phyloP scores from a whole-genome alignment of 1,284 basidiomycete species.

The Apiotrichum mycotoxinovorans region DNA sequence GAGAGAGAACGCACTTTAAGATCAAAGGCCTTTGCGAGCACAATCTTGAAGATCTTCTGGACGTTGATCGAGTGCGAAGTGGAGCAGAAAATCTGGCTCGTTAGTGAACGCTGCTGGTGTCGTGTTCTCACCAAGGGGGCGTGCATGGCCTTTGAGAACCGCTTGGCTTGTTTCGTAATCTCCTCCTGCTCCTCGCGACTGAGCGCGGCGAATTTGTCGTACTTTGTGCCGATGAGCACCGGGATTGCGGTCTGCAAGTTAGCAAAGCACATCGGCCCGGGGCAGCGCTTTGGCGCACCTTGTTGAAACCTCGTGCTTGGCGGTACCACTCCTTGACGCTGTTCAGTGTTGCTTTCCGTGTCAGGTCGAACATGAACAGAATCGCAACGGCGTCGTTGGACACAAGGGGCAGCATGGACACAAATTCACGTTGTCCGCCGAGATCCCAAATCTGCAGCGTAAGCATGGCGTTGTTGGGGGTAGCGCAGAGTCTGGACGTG shows the following conservation, averaged over 20 bases:
- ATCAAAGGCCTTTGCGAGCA: slow-evolving; percentile 51
- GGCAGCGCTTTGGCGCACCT: slow-evolving; percentile 59
- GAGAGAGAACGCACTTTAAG: slow-evolving; percentile 40
- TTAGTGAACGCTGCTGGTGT: background rate
- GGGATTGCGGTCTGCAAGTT: slow-evolving; percentile 81
- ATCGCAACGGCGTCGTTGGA: slow-evolving; percentile 98
- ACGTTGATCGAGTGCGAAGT: slow-evolving; percentile 98
- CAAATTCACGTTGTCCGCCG: slow-evolving; percentile 95
- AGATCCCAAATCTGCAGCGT: slow-evolving; percentile 80
- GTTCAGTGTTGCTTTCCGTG: slow-evolving; percentile 92
- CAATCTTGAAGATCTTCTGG: slow-evolving; percentile 93
- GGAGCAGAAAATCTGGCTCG: slow-evolving; percentile 78
- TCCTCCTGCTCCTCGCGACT: slow-evolving; percentile 97
- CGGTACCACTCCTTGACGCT: slow-evolving; percentile 99
- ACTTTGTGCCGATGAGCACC: slow-evolving; percentile 95
- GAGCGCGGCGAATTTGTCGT: slow-evolving; percentile 93
- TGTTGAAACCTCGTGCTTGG: slow-evolving; percentile 96
- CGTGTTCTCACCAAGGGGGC: slow-evolving; percentile 63
- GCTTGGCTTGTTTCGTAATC: slow-evolving; percentile 95
- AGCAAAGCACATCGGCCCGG: background rate
- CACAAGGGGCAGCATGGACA: slow-evolving; percentile 96
- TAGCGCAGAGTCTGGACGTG: background rate
- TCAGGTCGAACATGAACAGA: slow-evolving; percentile 98
- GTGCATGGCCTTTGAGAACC: slow-evolving; percentile 97
- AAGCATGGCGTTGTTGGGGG: background rate